These are phyloP conservation scores for Amanita brunnescens DNA, from an alignment of 768 basidiomycete species.

Conservation along the genomic window DNA sequence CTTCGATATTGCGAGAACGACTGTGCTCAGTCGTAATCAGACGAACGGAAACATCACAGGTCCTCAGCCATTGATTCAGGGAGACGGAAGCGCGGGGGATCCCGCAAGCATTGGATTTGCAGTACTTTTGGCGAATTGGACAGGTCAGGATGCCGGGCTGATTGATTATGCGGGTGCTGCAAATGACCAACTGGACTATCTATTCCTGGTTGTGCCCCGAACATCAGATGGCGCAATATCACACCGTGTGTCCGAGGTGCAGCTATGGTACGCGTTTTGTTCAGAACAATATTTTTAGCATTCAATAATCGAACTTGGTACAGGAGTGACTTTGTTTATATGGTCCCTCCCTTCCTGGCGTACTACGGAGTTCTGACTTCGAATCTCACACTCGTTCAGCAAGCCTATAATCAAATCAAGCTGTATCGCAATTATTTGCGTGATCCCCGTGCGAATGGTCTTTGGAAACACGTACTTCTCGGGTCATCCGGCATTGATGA, in stretches of 20 bases:
- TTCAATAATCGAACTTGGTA: background rate
- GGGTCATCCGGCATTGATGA: constrained; percentile 28
- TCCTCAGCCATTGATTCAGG: constrained; percentile 47
- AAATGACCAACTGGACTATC: constrained; percentile 52
- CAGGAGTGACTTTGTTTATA: constrained; percentile 46
- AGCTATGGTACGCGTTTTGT: constrained; percentile 49
- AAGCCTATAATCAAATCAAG: constrained; percentile 28
- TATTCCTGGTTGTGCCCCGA: constrained; percentile 48
- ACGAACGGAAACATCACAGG: constrained; percentile 35
- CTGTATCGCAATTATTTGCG: constrained; percentile 29
- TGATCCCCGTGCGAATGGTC: constrained; percentile 23
- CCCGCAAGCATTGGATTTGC: constrained; percentile 72
- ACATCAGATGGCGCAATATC: constrained; percentile 75
- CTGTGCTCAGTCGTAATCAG: constrained; percentile 38
- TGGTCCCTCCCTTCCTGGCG: constrained; percentile 43
- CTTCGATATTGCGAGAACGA: constrained; percentile 40
- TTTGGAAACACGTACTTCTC: constrained; percentile 35
- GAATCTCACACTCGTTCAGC: constrained; percentile 30
- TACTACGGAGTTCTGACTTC: constrained; percentile 32
- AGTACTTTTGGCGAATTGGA: constrained; percentile 51
- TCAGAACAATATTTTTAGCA: background rate
- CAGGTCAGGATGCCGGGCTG: constrained; percentile 25
- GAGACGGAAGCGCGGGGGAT: constrained; percentile 58
- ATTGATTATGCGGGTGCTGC: constrained; percentile 57
- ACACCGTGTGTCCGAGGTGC: constrained; percentile 58